Percentiles rank a stretch among this genome's conserved stretches.
Evolutionary conservation across 108 stramenopile species (phyloP).

Genomic region (Pinguiococcus pyrenoidosus): DNA sequence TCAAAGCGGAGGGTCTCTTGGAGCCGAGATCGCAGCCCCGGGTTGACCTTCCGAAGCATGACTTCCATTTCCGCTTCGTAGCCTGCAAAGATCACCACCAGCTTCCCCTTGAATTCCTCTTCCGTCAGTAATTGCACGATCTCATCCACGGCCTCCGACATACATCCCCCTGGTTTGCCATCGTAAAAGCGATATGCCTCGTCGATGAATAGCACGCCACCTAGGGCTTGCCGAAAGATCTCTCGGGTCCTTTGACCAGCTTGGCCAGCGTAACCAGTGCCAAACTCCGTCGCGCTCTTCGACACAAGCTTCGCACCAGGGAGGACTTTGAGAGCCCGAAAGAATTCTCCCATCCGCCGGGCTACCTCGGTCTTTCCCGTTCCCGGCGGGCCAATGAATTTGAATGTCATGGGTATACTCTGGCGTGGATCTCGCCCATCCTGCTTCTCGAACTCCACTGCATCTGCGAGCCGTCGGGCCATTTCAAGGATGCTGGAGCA

Average conservation of each 20-base stretch:
- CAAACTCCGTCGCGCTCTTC: constrained; percentile 20
- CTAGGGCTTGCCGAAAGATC: constrained; percentile 13
- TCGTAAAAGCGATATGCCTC: constrained; percentile 26
- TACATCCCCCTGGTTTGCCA: background rate
- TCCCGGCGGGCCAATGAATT: constrained; percentile 18
- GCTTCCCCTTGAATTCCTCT: constrained; percentile 17
- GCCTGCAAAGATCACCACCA: constrained; percentile 29
- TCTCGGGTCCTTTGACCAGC: constrained; percentile 17
- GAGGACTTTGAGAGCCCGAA: constrained; percentile 17
- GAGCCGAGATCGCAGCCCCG: constrained; percentile 22
- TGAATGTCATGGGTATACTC: constrained; percentile 18
- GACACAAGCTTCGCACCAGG: constrained; percentile 18
- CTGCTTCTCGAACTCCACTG: too few relatives aligned
- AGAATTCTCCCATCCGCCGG: constrained; percentile 22
- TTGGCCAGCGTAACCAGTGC: constrained; percentile 25
- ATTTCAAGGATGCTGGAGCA: too few relatives aligned
- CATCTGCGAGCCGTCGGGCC: background rate
- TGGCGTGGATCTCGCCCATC: too few relatives aligned
- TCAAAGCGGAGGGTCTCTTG: constrained; percentile 20
- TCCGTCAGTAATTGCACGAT: constrained; percentile 23
- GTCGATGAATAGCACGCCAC: constrained; percentile 30
- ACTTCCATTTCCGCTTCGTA: constrained; percentile 23
- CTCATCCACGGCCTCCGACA: constrained; percentile 23
- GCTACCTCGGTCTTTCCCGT: constrained; percentile 39
- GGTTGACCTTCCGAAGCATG: constrained; percentile 15